Conservation (phyloP, 2,329 filamentous ascomycete species). For the Xylariaceae sp. region DNA sequence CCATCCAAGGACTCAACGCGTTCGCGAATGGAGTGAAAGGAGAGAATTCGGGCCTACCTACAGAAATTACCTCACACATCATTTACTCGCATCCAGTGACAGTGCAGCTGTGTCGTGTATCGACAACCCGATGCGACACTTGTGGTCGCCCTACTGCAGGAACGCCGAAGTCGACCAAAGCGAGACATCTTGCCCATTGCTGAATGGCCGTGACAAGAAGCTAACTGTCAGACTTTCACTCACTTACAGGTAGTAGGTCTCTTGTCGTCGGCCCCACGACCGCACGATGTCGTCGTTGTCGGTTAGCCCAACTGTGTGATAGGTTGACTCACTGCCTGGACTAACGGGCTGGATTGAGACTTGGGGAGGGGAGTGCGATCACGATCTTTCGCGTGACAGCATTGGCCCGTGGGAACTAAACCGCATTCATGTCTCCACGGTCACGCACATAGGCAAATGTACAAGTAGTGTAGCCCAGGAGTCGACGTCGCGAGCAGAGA, state of each 20-base stretch:
- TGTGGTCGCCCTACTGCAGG: constrained; percentile 29
- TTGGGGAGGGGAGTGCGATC: constrained; percentile 12
- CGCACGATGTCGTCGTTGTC: not conserved
- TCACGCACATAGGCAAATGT: no score
- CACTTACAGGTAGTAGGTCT: not conserved
- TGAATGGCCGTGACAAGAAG: not conserved
- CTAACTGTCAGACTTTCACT: constrained; percentile 7
- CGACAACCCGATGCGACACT: constrained; percentile 17
- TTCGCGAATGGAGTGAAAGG: not conserved
- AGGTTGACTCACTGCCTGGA: not conserved
- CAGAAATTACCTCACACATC: no score
- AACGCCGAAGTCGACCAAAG: constrained; percentile 20
- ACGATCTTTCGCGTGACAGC: not conserved
- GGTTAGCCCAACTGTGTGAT: constrained; percentile 14
- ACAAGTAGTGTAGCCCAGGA: no score
- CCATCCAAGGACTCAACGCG: not conserved
- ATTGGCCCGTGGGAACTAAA: no score
- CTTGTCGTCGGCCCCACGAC: not conserved
- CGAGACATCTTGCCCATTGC: constrained; percentile 16
- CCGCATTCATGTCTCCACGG: no score
- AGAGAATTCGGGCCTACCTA: not conserved
- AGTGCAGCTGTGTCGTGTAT: not conserved
- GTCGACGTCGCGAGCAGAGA: not conserved
- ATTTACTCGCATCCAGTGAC: not conserved
- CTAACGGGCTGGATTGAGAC: constrained; percentile 1